phyloP scores from a whole-genome alignment of 169 alveolate genomes.

The Toxoplasma gondii region DNA sequence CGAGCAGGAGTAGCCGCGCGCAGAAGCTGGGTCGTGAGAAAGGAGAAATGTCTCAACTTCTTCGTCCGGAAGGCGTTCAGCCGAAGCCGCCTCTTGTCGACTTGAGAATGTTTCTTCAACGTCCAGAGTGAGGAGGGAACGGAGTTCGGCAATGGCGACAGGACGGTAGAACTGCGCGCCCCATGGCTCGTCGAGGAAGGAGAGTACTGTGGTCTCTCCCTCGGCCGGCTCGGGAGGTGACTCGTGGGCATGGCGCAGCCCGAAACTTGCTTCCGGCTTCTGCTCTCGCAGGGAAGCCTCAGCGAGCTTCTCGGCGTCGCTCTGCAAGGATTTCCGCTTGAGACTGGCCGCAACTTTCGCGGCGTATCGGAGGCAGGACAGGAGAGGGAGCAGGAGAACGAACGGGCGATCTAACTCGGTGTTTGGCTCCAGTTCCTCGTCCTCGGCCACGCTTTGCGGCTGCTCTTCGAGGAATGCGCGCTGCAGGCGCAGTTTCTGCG shows the following conservation, averaged over 20 bases:
- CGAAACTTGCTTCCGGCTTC: neutral
- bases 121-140: neutral
- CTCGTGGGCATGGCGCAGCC: neutral
- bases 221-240: neutral
- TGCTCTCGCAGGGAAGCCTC: neutral
- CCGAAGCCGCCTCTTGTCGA: too few relatives aligned
- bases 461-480: neutral
- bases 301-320: neutral
- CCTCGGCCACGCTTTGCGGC: neutral
- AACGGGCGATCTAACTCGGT: neutral
- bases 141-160: neutral
- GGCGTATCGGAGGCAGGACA: neutral
- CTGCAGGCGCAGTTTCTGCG: neutral
- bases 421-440: neutral
- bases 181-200: neutral
- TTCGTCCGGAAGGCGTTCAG: neutral
- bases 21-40: neutral
- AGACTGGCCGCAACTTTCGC: slow-evolving; percentile 31
- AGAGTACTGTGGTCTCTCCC: neutral
- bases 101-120: neutral
- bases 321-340: neutral
- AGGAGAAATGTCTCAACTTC: neutral
- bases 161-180: slow-evolving; percentile 23
- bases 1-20: neutral
- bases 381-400: neutral